A percentile compares a stretch with the other conserved stretches of the same genome.
phyloP scores from a whole-genome alignment of 169 alveolate genomes.

The Plasmodium yoelii region DNA sequence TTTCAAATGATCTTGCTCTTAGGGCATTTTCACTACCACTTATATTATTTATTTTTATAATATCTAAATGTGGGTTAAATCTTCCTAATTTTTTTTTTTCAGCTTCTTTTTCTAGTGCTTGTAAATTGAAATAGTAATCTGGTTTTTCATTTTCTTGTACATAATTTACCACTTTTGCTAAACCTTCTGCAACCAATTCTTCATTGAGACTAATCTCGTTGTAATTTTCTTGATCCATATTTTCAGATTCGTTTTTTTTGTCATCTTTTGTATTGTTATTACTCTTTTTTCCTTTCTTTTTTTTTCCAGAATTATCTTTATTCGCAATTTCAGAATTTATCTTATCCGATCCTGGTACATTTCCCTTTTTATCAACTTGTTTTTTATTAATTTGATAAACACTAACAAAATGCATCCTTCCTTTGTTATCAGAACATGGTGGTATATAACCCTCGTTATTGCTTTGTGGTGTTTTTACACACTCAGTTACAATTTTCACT shows the following conservation, averaged over 20 bases:
- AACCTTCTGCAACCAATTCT: slow-evolving; percentile 38
- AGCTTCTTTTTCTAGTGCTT: slow-evolving; percentile 73
- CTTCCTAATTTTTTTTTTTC: slow-evolving; percentile 59
- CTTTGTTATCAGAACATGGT: slow-evolving; percentile 73
- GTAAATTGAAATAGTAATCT: slow-evolving; percentile 42
- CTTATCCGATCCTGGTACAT: neutral
- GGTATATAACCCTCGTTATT: slow-evolving; percentile 77
- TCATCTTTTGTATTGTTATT: neutral
- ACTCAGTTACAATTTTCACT: slow-evolving; percentile 67
- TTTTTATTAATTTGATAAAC: slow-evolving; percentile 45
- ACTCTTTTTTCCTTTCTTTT: neutral
- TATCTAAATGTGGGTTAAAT: slow-evolving; percentile 59
- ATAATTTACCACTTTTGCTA: slow-evolving; percentile 67
- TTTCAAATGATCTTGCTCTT: slow-evolving; percentile 73
- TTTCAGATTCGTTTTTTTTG: slow-evolving; percentile 1
- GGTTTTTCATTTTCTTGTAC: slow-evolving; percentile 72
- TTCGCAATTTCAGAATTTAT: slow-evolving; percentile 4
- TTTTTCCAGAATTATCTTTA: slow-evolving; percentile 6
- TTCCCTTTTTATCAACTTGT: slow-evolving; percentile 13
- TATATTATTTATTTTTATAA: slow-evolving; percentile 63
- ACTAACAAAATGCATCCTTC: slow-evolving; percentile 76
- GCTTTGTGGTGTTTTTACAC: slow-evolving; percentile 67
- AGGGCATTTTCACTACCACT: slow-evolving; percentile 73
- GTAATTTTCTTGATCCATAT: neutral
- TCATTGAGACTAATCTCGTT: slow-evolving; percentile 32